A percentile compares a stretch with the other conserved stretches of the same genome.
These are phyloP conservation scores for Lactarius akahatsu DNA, from an alignment of 768 basidiomycete species.

Conservation along the genomic window DNA sequence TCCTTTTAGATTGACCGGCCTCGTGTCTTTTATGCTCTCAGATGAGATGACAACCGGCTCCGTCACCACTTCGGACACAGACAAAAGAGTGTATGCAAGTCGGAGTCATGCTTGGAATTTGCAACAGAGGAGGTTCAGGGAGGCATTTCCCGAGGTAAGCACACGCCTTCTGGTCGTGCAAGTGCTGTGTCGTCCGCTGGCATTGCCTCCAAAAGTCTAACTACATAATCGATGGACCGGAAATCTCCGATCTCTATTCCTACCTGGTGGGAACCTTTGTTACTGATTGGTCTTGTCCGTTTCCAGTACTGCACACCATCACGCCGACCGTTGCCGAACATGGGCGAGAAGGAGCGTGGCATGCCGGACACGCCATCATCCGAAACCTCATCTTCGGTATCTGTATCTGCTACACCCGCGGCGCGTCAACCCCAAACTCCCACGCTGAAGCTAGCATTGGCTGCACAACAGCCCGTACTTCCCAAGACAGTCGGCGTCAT, in stretches of 20 bases:
- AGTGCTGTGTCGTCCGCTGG: slow-evolving; percentile 7
- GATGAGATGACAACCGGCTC: slow-evolving; percentile 98
- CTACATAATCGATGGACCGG: slow-evolving; percentile 10
- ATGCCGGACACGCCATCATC: slow-evolving; percentile 38
- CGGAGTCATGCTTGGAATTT: slow-evolving; percentile 89
- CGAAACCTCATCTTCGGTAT: slow-evolving; percentile 23
- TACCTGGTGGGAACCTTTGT: neutral
- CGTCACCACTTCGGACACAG: slow-evolving; percentile 71
- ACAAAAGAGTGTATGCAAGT: slow-evolving; percentile 74
- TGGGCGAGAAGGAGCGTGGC: slow-evolving; percentile 80
- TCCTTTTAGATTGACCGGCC: slow-evolving; percentile 73
- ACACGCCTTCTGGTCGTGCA: neutral
- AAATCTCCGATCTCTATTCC: slow-evolving; percentile 3
- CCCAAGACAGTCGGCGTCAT: slow-evolving; percentile 19
- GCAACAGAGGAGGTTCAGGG: slow-evolving; percentile 72
- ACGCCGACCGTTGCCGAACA: slow-evolving; percentile 82
- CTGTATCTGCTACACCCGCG: slow-evolving; percentile 25
- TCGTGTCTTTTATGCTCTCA: slow-evolving; percentile 91
- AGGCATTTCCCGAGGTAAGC: slow-evolving; percentile 86
- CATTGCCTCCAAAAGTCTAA: slow-evolving; percentile 10
- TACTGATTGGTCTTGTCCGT: slow-evolving; percentile 29
- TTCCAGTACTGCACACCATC: slow-evolving; percentile 66
- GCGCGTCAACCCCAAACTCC: slow-evolving; percentile 29
- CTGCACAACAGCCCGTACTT: slow-evolving; percentile 7
- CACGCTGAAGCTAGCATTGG: slow-evolving; percentile 28